Base-by-base conservation (phyloP, 2,329 filamentous ascomycete genomes). In the Aspergillus oerlinghausenensis region DNA sequence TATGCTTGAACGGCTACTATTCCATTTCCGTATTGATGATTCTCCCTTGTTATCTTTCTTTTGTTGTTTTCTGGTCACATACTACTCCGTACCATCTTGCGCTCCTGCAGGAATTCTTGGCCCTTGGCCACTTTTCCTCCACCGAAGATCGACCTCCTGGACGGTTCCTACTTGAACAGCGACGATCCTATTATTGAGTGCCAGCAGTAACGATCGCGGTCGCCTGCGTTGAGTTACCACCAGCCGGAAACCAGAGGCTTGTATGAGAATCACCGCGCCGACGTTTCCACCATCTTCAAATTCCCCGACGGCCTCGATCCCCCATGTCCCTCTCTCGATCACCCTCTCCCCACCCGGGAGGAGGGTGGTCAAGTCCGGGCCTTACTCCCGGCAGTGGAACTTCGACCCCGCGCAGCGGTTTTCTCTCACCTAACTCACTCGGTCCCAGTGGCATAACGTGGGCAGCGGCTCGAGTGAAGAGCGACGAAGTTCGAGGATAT, bases 351-450 rank as follows among this genome's bases (percentile, higher is more conserved):
- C 83, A 86, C 61, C 88, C 86, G 60, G 88, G 89, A 67, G 91
- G 90, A 70, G 92, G 92, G 66, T 97, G 93, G 92, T 86, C 90
- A 55, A 94, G 88, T 75, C 91, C 89, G 55, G 90, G 87, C 62
- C 82, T 90, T 70, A 88, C 85, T 69, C 86, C 88, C 59, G 86
- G 84, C 57, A 90, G 88, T 72, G 88, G 88, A 60, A 82, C 84
- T 63, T 84, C 85, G 40, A 91, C 86, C 70, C 88, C 89, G 21
- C 64, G 77, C 75, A 68, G 81, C 74, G 71, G 75, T 67, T 61
- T 60, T 23, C 61, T 62, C 45, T 65, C 69, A 4, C 64, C 65
- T 7, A 62, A 54, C 43, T 51, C 65, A 6, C 61, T 67, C 21
- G 64, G 65, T 5, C 64, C 66, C 2, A 60, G 61, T 21, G 61